Evolutionary conservation across 2,329 filamentous ascomycete genomes (phyloP), one percentile per base, ranked within the genome.

Genomic region (Fusarium graminum): DNA sequence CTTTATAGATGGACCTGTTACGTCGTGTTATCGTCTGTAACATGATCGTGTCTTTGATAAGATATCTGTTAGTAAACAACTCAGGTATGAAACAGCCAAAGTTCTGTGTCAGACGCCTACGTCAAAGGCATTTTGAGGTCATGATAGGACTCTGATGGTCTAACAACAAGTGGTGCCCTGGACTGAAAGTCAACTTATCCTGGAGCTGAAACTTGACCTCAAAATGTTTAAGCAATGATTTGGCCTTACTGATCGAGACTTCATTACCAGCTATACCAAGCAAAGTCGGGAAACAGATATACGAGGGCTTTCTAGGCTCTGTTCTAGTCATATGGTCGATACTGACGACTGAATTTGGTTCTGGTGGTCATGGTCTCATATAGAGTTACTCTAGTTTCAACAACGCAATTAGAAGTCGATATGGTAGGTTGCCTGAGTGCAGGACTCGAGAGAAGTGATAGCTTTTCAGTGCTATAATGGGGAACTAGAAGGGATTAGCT

Each of bases 71-170:
- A 7, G 68, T 74, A 12, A 81, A 66, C 13, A 81, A 71, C 32
- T 59, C 62, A 68, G 74, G 81, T 28, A 80, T 77, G 0, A 73
- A 52, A 52, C 75, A 80, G 1, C 72, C 74, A 6, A 81, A 74
- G n/a, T 74, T 77, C 79, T 78, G 81, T 78, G 38, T 81, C 78
- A 2, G 77, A 76, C 22, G 71, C 25, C 38, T 76, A 77, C 3
- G 74, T 74, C 8, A 80, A 71, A 14, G 78, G 72, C 16, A 40
- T 73, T 14, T 55, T 59, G 28, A 75, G 72, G 30, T 79, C 75
- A 52, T 81, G 80, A 13, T 69, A 67, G 28, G 68, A 67, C 64
- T 81, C 79, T 1, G 78, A 79, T 12, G 77, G 74, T 4, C 74
- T 72, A 44, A 72, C 61, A 29, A 12, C 63, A 13, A 75, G 69